Evolutionary conservation across 768 basidiomycete species (phyloP).

Genomic region (Boletus sp.): DNA sequence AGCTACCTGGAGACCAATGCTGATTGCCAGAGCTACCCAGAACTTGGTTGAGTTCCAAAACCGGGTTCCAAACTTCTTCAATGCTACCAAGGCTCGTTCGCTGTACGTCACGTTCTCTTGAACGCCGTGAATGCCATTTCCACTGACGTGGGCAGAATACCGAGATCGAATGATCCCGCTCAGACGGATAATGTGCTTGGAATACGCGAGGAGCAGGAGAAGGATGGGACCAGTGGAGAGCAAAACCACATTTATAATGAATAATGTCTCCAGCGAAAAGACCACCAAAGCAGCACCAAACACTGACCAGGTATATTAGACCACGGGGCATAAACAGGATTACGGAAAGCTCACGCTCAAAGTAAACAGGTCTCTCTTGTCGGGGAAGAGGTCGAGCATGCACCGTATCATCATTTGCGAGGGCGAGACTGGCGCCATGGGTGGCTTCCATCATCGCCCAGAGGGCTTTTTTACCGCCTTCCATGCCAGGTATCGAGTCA

Average conservation of each 20-base stretch:
- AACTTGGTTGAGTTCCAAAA: conserved; percentile 58
- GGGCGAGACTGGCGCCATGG: conserved; percentile 49
- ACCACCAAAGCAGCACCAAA: conserved; percentile 55
- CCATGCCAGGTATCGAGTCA: conserved; percentile 61
- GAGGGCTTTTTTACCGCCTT: conserved; percentile 53
- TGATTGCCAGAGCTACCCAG: conserved; percentile 55
- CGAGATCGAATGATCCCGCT: conserved; percentile 18
- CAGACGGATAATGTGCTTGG: conserved; percentile 27
- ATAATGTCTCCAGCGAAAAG: conserved; percentile 50
- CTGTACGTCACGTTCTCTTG: conserved; percentile 6
- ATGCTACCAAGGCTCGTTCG: conserved; percentile 21
- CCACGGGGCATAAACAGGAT: neutral
- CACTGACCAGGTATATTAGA: conserved; percentile 40
- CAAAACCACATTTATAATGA: conserved; percentile 56
- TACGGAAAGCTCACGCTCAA: conserved; percentile 56
- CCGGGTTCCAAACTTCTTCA: conserved; percentile 27
- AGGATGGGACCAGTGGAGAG: conserved; percentile 64
- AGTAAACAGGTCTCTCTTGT: conserved; percentile 52
- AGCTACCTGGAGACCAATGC: conserved; percentile 44
- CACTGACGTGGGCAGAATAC: conserved; percentile 1
- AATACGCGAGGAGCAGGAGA: conserved; percentile 44
- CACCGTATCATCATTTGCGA: conserved; percentile 46
- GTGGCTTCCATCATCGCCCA: conserved; percentile 81
- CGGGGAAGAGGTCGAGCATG: conserved; percentile 24
- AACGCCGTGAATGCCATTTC: neutral